Conservation (phyloP, 202 grass and related monocot genomes). For the Digitaria exilis region DNA sequence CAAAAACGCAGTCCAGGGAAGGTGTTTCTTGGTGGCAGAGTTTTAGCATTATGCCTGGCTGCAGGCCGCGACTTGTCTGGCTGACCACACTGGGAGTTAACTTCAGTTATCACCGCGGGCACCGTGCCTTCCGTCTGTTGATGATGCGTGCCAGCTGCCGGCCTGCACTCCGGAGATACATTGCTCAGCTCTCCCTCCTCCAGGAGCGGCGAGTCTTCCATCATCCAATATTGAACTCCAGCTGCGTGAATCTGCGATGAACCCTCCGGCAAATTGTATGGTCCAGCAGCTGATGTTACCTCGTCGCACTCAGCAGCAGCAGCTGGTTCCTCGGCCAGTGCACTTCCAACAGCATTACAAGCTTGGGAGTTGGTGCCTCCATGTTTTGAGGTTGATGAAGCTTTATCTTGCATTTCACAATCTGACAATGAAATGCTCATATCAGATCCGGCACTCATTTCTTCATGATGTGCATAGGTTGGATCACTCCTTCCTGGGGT, state of each 20-base stretch:
- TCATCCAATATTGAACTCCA: conserved; percentile 33
- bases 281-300: neutral
- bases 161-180: neutral
- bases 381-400: conserved; percentile 1
- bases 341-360: conserved; percentile 16
- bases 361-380: neutral
- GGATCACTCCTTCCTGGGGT: conserved; percentile 37
- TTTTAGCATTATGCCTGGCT: neutral
- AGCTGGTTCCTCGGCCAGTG: neutral
- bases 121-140: neutral
- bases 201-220: conserved; percentile 34
- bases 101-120: neutral
- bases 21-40: conserved; percentile 16
- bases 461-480: conserved; percentile 20
- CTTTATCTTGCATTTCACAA: conserved; percentile 23
- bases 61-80: conserved; percentile 25
- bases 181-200: conserved; percentile 22
- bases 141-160: conserved; percentile 4
- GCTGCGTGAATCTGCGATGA: neutral
- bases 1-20: conserved; percentile 18
- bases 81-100: neutral
- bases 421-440: conserved; percentile 63
- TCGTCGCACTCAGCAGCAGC: neutral
- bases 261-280: neutral
- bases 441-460: conserved; percentile 27